Conservation (phyloP, 805 yeast genomes). For the Sporopachydermia lactativora region DNA sequence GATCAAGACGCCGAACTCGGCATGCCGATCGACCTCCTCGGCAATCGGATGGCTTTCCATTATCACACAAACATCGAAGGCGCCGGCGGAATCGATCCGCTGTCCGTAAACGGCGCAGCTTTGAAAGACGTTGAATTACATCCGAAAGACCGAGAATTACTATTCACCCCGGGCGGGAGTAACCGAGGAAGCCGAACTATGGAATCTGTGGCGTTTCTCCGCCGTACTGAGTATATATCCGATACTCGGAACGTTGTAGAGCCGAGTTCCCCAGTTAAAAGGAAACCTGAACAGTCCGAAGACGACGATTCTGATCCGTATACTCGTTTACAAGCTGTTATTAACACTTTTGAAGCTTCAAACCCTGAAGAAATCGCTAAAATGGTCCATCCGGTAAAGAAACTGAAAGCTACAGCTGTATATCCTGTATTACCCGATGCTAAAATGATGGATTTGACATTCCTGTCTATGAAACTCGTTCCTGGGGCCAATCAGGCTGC, state of each 20-base stretch:
- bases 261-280: conserved; percentile 11
- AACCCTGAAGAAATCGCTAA: conserved; percentile 25
- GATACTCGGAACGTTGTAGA: conserved; percentile 14
- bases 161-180: not conserved
- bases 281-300: conserved; percentile 12
- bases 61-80: conserved; percentile 49
- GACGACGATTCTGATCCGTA: conserved; percentile 38
- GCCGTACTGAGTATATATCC: conserved; percentile 89
- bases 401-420: conserved; percentile 57
- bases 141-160: conserved; percentile 2
- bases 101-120: not conserved
- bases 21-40: conserved; percentile 67
- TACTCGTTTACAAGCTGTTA: conserved; percentile 54
- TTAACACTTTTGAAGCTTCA: conserved; percentile 59
- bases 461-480: conserved; percentile 45
- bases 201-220: conserved; percentile 52
- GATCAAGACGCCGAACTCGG: conserved; percentile 42
- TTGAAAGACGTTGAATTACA: not conserved
- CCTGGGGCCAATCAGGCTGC: conserved; percentile 37
- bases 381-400: conserved; percentile 70
- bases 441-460: conserved; percentile 74
- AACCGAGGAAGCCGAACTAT: not conserved
- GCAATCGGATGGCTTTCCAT: conserved; percentile 59
- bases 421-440: conserved; percentile 86
- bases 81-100: conserved; percentile 3